Conservation (phyloP, 768 basidiomycete genomes). For the Trametopsis cervina region DNA sequence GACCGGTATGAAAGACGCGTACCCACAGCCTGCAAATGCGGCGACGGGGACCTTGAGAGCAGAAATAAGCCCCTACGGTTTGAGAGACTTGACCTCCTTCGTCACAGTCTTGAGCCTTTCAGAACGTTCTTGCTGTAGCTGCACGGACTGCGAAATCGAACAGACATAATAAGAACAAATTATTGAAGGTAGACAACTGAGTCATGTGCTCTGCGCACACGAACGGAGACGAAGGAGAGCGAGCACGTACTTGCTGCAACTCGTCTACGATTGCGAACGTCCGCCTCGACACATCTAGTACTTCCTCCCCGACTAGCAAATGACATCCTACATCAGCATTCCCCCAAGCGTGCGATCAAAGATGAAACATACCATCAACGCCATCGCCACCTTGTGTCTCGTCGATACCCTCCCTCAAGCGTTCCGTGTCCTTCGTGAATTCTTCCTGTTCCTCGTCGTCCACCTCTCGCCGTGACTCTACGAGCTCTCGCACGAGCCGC, state of each 20-base stretch:
- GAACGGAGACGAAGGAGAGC: background rate
- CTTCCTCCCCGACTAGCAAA: slow-evolving; percentile 13
- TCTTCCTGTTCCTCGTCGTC: slow-evolving; percentile 23
- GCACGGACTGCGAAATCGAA: slow-evolving; percentile 32
- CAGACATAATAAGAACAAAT: background rate
- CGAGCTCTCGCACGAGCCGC: slow-evolving; percentile 30
- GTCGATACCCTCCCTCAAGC: background rate
- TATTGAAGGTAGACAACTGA: no score
- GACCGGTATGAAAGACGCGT: no score
- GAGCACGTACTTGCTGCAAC: slow-evolving; percentile 41
- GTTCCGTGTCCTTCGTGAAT: slow-evolving; percentile 1
- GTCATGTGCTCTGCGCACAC: no score
- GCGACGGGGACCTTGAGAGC: no score
- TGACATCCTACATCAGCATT: background rate
- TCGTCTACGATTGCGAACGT: slow-evolving; percentile 38
- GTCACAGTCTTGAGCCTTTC: slow-evolving; percentile 37
- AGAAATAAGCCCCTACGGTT: slow-evolving; percentile 31
- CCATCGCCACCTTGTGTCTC: no score
- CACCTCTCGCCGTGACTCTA: slow-evolving; percentile 27
- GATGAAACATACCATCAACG: slow-evolving; percentile 17
- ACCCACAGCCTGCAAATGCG: no score
- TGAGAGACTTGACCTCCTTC: slow-evolving; percentile 44
- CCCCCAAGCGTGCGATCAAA: background rate
- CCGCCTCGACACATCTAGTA: slow-evolving; percentile 24
- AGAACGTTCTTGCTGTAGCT: slow-evolving; percentile 45